Evolutionary conservation across 345 rosid genomes (phyloP), one percentile per base, ranked within the genome.

Genomic region (Camelina laxa): DNA sequence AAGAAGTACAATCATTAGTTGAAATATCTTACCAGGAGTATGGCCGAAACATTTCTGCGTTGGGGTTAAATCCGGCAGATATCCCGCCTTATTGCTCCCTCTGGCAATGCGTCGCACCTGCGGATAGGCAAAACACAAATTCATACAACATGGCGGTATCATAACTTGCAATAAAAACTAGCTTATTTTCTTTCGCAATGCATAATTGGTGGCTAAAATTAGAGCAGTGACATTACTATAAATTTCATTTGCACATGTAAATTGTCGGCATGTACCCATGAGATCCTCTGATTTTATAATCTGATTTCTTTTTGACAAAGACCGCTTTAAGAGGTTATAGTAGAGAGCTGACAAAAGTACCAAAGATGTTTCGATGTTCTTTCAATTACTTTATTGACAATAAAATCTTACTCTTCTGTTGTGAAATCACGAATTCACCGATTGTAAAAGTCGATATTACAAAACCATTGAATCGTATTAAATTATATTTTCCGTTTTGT

Each of bases 71-170:
- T n/a, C 93, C 96, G 9, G 86, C 90, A 9, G 74, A 76, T 58
- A 87, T 91, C 47, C 82, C 86, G 4, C 75, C 95, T n/a, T 91
- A 82, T 71, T 60, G 81, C 63, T 88, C 96, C 70, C 79, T 94
- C 39, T 91, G 98, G 98, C 95, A 82, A 62, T 88, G 95, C 38
- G 98, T 91, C 19, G 96, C 98, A 58, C 96, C 97, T 54, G 69
- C 81, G 3, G 91, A 91, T 72, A 82, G 86, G 85, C 86, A 80
- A 74, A 82, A 76, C 72, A 55, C 19, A 56, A 78, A 86, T 15
- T 44, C 17, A 15, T 6, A 44, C 48, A 44, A 44, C 17, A 15
- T 44, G 1, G 21, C 4, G 51, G 51, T 47, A 47, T 47, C 36
- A 33, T 47, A 47, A 16, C 21, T 16, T 16, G 16, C 7, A 47